Evolutionary conservation across 2,329 filamentous ascomycete genomes (phyloP).

Genomic region (Dactylellina parvicollis): DNA sequence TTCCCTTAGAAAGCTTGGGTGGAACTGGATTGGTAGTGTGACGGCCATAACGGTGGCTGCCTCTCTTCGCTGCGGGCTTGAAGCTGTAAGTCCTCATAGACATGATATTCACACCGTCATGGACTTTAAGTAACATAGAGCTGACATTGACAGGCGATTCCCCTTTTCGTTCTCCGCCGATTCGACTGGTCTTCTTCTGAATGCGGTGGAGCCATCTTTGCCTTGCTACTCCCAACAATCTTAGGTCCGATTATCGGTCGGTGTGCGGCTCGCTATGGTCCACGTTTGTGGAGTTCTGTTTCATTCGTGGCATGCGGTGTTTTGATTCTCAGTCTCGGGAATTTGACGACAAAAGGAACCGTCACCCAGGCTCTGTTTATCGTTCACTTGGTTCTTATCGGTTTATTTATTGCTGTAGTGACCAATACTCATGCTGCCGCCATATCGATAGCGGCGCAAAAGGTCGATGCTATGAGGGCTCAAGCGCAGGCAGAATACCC

Average conservation of each 20-base stretch:
- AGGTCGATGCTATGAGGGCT: background rate
- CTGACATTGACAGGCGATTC: no score
- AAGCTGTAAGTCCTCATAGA: no score
- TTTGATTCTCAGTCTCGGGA: background rate
- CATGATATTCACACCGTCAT: no score
- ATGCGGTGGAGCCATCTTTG: background rate
- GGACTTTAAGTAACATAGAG: no score
- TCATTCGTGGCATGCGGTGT: background rate
- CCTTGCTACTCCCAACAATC: background rate
- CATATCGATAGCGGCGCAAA: background rate
- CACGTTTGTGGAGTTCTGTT: background rate
- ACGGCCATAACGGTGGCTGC: background rate
- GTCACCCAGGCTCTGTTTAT: background rate
- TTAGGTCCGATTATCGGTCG: background rate
- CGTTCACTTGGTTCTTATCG: background rate
- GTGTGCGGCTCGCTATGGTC: background rate
- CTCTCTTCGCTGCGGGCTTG: background rate
- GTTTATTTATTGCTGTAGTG: background rate
- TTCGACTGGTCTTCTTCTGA: slow-evolving; percentile 1
- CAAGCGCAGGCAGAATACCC: background rate
- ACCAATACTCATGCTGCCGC: background rate
- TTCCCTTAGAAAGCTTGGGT: background rate
- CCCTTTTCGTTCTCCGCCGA: background rate
- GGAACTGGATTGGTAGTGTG: background rate
- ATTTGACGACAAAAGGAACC: background rate